Base-by-base conservation (phyloP, 495 filamentous ascomycete genomes). In the Bombardia bombarda region DNA sequence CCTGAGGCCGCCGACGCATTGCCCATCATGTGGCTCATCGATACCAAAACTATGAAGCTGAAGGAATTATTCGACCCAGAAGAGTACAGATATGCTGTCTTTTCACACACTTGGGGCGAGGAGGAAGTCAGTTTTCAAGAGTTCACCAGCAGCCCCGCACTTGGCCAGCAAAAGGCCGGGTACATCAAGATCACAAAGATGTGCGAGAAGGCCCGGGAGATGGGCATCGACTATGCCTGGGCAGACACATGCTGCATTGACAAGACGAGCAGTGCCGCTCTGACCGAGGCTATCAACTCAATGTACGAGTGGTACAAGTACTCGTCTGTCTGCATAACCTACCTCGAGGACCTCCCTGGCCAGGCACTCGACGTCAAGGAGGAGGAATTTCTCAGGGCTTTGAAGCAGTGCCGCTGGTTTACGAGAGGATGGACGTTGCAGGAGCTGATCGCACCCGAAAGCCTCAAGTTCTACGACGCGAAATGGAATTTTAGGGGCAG, bases 241-340 rank as follows among this genome's bases (percentile, higher is more conserved):
- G 45, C 65, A 17, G 61, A 67, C 45, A 65, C 57, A 1, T 67
- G 63, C 47, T 67, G 63, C 40, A 67, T 65, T 40, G 54, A 67
- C 42, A 65, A 65, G 43, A 39, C 49, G 0, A 57, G 55, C 16
- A 56, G 45, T 23, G 42, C 48, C 19, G 62, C 63, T 41, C 60
- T 56, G 2, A 47, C n/a, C 58, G 46, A 38, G 25, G 43, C 42
- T 16, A 50, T 53, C 38, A 50, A 50, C 24, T 46, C 37, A 47
- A 43, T 50, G 47, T 53, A 25, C 26, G 30, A 46, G 24, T 53
- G 47, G 62, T 68, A 65, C 38, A 18, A 40, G 6, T 23, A 30
- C 3, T 48, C 62, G 10, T 30, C 10, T 7, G 42, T 61, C 9
- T 68, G 65, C 34, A n/a, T n/a, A n/a, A n/a, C n/a, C n/a, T n/a